Base-by-base conservation (phyloP, 352 stramenopile species). In the Phytophthora capsici region DNA sequence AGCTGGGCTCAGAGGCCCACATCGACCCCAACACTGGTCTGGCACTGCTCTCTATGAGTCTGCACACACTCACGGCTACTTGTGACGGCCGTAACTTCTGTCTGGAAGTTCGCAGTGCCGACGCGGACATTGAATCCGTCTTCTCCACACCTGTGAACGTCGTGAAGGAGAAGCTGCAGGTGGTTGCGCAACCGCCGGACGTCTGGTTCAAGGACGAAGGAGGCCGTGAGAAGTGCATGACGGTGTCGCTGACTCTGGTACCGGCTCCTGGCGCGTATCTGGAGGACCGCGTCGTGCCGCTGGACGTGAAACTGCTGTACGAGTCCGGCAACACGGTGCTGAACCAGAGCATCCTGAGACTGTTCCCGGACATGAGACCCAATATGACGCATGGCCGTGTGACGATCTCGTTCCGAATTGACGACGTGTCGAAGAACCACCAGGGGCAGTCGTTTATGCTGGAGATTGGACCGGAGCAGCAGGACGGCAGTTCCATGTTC, bases 171-270 rank as follows among this genome's bases (percentile, higher is more conserved):
- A 92, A 93, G 57, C 68, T 95, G 14, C 65, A 76, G 32, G 79
- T 95, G 36, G 71, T 84, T n/a, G 70, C 89, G 51, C 88, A 96
- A 37, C 88, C 90, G 0, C 90, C 89, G 3, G 82, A 96, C 28
- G 84, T 98, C 22, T 99, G 95, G 95, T 99, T 97, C 71, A 99
- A 99, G 67, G 95, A 99, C 82, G 95, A 98, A 66, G 96, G 96
- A 53, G 95, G 95, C 0, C 82, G 91, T 6, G 96, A 98, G 55
- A 98, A 98, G 71, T 98, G 86, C 68, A 98, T 99, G 78, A 80
- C 93, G 30, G 78, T 98, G 10, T 73, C 80, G 38, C 73, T 98
- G 14, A 75, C 88, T 19, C 81, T 98, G 8, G 72, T 91, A 7
- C 77, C 94, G 0, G 84, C 88, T 6, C 75, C 84, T 0, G 87